A percentile compares a stretch with the other conserved stretches of the same genome.
phyloP scores from a whole-genome alignment of 176 grass and related monocot species.

The Tillandsia fasciculata region DNA sequence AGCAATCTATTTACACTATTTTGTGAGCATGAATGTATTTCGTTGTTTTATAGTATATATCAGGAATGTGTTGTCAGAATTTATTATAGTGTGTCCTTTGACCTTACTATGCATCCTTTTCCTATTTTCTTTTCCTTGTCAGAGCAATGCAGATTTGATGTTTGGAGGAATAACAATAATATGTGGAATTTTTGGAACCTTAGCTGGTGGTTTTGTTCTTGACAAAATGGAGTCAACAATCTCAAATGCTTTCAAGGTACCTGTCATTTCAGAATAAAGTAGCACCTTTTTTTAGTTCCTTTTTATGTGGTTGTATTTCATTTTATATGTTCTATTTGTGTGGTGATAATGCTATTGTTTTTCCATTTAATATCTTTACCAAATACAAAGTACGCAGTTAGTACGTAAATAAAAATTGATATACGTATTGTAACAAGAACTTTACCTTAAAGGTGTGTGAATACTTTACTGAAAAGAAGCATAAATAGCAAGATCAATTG shows the following conservation, averaged over 20 bases:
- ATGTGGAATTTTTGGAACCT: constrained; percentile 89
- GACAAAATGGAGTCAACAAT: constrained; percentile 80
- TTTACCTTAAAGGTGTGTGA: background rate
- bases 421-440: too few species aligned
- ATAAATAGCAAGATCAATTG: background rate
- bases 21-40: background rate
- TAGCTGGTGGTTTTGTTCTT: constrained; percentile 78
- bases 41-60: background rate
- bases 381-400: too few species aligned
- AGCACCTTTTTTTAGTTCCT: background rate
- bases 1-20: background rate
- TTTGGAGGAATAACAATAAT: constrained; percentile 98
- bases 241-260: constrained; percentile 92
- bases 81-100: background rate
- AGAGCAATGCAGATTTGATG: constrained; percentile 86
- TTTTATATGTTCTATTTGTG: background rate
- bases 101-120: background rate
- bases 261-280: constrained; percentile 10
- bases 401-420: too few species aligned
- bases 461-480: background rate
- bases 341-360: too few species aligned
- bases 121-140: constrained; percentile 30
- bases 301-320: background rate
- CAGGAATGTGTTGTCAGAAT: background rate
- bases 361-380: too few species aligned